Evolutionary conservation across 2,329 filamentous ascomycete species (phyloP).

Genomic region (Sporothrix phasma): DNA sequence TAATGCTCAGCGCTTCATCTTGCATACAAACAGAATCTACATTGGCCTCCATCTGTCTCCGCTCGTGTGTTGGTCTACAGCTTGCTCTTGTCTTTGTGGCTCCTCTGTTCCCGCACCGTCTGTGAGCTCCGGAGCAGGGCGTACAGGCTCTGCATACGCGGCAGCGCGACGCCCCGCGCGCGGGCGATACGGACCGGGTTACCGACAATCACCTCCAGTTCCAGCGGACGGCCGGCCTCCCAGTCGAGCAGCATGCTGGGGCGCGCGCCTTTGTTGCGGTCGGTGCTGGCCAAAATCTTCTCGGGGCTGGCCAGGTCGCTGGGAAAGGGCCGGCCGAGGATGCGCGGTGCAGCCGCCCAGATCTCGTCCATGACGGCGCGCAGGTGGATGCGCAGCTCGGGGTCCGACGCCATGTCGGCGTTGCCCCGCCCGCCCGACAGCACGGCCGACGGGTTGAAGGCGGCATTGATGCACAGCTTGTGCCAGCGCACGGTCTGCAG

Average conservation of each 20-base stretch:
- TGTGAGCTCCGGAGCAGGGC: constrained; percentile 55
- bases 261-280: constrained; percentile 53
- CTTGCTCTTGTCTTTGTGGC: constrained; percentile 25
- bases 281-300: constrained; percentile 51
- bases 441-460: constrained; percentile 64
- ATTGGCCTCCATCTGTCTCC: neutral
- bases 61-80: constrained; percentile 21
- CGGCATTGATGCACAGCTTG: constrained; percentile 66
- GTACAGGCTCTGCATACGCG: constrained; percentile 56
- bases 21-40: neutral
- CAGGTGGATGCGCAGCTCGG: constrained; percentile 52
- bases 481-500: constrained; percentile 65
- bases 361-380: constrained; percentile 61
- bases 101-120: constrained; percentile 33
- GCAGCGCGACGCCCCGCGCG: constrained; percentile 53
- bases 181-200: constrained; percentile 59
- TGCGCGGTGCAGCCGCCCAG: constrained; percentile 49
- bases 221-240: constrained; percentile 55
- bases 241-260: constrained; percentile 63
- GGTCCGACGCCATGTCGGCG: constrained; percentile 51
- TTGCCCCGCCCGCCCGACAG: constrained; percentile 56
- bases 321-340: constrained; percentile 53
- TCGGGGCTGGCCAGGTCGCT: constrained; percentile 51
- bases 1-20: neutral
- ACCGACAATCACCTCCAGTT: constrained; percentile 62